Evolutionary conservation across 768 basidiomycete genomes (phyloP).

Genomic region (Saitozyma sp.): DNA sequence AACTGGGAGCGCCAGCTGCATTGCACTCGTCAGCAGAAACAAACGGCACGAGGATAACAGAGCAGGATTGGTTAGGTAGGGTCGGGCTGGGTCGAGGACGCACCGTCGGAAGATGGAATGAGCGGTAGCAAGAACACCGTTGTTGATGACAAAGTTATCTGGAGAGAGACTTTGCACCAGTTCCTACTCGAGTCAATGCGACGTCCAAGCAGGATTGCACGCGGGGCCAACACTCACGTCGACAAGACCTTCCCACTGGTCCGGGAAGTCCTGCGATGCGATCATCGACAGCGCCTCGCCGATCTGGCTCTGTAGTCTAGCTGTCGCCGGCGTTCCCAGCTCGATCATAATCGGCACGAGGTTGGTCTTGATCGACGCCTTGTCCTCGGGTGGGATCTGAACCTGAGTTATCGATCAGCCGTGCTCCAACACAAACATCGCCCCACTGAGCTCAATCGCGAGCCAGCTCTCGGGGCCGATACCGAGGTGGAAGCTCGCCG

Average conservation of each 20-base stretch:
- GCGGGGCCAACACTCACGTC: slow-evolving; percentile 63
- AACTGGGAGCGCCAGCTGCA: slow-evolving; percentile 85
- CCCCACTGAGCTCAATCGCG: background rate
- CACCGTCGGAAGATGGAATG: slow-evolving; percentile 82
- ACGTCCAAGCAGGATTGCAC: background rate
- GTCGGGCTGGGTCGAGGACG: slow-evolving; percentile 8
- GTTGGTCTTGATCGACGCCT: slow-evolving; percentile 67
- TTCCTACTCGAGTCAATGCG: slow-evolving; percentile 61
- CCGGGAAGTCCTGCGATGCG: slow-evolving; percentile 87
- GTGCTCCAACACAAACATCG: background rate
- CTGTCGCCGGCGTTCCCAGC: slow-evolving; percentile 65
- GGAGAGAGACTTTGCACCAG: slow-evolving; percentile 77
- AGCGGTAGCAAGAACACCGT: slow-evolving; percentile 87
- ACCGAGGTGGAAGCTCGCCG: too few species aligned
- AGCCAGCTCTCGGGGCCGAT: too few species aligned
- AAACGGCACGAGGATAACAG: background rate
- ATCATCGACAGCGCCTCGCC: slow-evolving; percentile 91
- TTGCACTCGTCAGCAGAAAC: slow-evolving; percentile 7
- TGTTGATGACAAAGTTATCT: slow-evolving; percentile 78
- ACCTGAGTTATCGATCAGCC: slow-evolving; percentile 20
- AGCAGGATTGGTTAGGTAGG: background rate
- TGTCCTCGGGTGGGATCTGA: slow-evolving; percentile 66
- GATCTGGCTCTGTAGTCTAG: slow-evolving; percentile 65
- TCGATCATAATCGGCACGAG: slow-evolving; percentile 90
- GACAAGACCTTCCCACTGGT: slow-evolving; percentile 81